Conservation (phyloP, 2,329 filamentous ascomycete species). For the Ophiostoma novo-ulmi region DNA sequence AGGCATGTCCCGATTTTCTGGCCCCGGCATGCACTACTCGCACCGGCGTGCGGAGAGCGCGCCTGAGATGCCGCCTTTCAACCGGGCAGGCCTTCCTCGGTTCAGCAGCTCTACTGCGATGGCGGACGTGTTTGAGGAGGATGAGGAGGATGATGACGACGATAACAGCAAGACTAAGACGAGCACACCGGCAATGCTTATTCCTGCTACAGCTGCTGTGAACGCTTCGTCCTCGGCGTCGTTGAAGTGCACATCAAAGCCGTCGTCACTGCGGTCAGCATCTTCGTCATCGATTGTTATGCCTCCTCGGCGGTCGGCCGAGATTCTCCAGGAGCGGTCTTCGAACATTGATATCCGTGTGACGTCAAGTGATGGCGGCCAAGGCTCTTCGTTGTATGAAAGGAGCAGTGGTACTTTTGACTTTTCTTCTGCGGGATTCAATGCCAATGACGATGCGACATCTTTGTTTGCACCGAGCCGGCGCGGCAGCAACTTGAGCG, state of each 20-base stretch:
- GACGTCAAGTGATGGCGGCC: constrained; percentile 22
- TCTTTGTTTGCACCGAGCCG: constrained; percentile 36
- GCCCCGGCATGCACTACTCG: constrained; percentile 65
- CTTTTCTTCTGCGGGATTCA: constrained; percentile 13
- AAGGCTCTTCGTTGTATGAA: constrained; percentile 13
- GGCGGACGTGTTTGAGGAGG: constrained; percentile 83
- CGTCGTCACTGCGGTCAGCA: constrained; percentile 16
- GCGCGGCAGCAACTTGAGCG: constrained; percentile 45
- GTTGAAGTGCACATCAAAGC: constrained; percentile 11
- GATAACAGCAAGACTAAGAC: not conserved
- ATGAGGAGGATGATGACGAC: constrained; percentile 56
- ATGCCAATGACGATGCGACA: constrained; percentile 24
- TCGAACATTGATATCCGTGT: constrained; percentile 29
- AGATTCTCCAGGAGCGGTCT: constrained; percentile 16
- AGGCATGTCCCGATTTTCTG: constrained; percentile 61
- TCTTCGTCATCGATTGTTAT: constrained; percentile 19
- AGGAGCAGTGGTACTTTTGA: constrained; percentile 1
- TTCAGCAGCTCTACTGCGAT: constrained; percentile 67
- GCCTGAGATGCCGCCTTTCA: constrained; percentile 72
- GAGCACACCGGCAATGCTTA: not conserved
- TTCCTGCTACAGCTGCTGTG: not conserved
- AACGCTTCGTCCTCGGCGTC: not conserved
- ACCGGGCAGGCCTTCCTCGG: constrained; percentile 56
- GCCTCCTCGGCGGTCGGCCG: not conserved
- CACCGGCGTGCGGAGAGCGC: constrained; percentile 76